phyloP scores from a whole-genome alignment of 2,329 filamentous ascomycete genomes.

The Aspergillus alliaceus region DNA sequence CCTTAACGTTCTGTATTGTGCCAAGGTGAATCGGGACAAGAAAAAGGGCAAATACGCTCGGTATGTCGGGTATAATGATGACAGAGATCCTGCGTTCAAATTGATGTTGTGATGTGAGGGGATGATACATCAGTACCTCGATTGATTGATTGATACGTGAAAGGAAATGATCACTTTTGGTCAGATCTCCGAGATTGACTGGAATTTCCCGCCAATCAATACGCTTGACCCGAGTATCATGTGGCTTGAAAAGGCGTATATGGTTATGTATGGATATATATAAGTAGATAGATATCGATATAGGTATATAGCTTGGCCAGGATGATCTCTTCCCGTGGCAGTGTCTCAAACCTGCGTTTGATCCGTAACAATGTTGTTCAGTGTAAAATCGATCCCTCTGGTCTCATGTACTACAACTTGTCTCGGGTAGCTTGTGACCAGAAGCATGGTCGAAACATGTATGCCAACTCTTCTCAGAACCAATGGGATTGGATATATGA shows the following conservation, averaged over 20 bases:
- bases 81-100: constrained; percentile 62
- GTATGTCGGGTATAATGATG: constrained; percentile 60
- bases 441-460: constrained; percentile 24
- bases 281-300: too few relatives aligned
- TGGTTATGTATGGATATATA: too few relatives aligned
- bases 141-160: too few relatives aligned
- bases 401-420: not conserved
- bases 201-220: too few relatives aligned
- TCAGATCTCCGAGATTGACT: too few relatives aligned
- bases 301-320: too few relatives aligned
- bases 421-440: not conserved
- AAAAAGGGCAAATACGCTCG: constrained; percentile 58
- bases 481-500: constrained; percentile 61
- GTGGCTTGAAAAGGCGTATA: too few relatives aligned
- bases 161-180: too few relatives aligned
- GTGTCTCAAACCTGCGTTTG: not conserved
- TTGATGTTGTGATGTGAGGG: constrained; percentile 53
- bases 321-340: not conserved
- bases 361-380: not conserved
- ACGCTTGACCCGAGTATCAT: too few relatives aligned
- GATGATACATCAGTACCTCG: too few relatives aligned
- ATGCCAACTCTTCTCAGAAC: constrained; percentile 47
- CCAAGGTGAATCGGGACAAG: constrained; percentile 66
- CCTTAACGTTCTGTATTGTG: constrained; percentile 61
- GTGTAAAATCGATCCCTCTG: not conserved